These are phyloP conservation scores for Asterophora parasitica DNA, from an alignment of 768 basidiomycete species.

Conservation along the genomic window DNA sequence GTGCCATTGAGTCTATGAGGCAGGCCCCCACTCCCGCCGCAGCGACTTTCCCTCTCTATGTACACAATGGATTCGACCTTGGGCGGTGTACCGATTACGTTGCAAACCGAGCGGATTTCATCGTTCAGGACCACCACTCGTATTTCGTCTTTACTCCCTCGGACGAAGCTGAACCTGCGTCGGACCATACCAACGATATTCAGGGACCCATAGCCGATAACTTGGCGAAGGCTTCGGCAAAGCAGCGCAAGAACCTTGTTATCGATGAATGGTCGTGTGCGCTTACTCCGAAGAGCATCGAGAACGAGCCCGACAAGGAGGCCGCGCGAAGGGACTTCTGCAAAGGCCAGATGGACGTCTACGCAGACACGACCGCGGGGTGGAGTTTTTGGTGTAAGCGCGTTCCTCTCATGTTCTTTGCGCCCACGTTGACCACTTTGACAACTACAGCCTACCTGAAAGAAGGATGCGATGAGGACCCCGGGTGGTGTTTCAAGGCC, in stretches of 20 bases:
- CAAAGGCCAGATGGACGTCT: constrained; percentile 52
- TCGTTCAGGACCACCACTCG: constrained; percentile 71
- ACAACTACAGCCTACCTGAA: constrained; percentile 47
- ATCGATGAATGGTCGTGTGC: constrained; percentile 84
- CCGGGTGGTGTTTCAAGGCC: constrained; percentile 66
- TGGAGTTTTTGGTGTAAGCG: constrained; percentile 69
- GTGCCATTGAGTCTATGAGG: constrained; percentile 47
- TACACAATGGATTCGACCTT: constrained; percentile 67
- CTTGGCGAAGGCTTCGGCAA: constrained; percentile 20
- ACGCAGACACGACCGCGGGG: constrained; percentile 50
- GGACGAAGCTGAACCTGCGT: constrained; percentile 46
- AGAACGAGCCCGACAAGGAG: constrained; percentile 39
- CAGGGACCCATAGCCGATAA: constrained; percentile 31
- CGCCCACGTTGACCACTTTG: constrained; percentile 1
- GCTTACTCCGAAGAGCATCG: constrained; percentile 56
- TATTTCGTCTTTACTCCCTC: constrained; percentile 61
- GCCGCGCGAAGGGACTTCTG: constrained; percentile 49
- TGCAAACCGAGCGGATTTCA: constrained; percentile 49
- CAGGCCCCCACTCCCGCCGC: constrained; percentile 28
- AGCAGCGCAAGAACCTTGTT: constrained; percentile 47
- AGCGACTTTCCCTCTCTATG: constrained; percentile 50
- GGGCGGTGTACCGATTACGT: constrained; percentile 45
- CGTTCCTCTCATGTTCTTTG: background rate
- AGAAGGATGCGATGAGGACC: constrained; percentile 54
- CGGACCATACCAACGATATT: constrained; percentile 53